A percentile compares a stretch with the other conserved stretches of the same genome.
Evolutionary conservation across 768 basidiomycete species (phyloP).

Genomic region (Mycena galopus): DNA sequence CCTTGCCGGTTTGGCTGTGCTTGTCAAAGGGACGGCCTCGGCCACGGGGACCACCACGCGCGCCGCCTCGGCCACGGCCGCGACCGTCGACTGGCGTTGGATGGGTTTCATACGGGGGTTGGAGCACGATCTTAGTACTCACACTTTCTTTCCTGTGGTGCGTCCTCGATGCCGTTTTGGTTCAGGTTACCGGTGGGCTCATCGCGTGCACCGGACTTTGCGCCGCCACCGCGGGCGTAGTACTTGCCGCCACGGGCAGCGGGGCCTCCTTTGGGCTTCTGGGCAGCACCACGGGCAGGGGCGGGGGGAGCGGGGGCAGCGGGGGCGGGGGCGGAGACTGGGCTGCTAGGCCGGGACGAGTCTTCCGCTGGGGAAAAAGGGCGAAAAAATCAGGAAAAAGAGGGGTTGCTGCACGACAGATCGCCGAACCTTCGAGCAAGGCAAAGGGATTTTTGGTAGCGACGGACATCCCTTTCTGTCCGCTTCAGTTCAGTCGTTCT

Average conservation of each 20-base stretch:
- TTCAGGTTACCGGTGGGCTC: slow-evolving; percentile 40
- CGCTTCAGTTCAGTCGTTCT: slow-evolving; percentile 41
- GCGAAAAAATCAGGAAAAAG: slow-evolving; percentile 34
- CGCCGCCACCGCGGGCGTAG: slow-evolving; percentile 75
- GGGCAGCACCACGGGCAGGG: slow-evolving; percentile 49
- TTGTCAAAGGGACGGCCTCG: slow-evolving; percentile 87
- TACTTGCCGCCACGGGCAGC: slow-evolving; percentile 78
- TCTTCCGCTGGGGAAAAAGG: slow-evolving; percentile 60
- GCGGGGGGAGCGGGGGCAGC: slow-evolving; percentile 56
- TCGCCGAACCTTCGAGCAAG: slow-evolving; percentile 74
- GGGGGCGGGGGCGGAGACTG: slow-evolving; percentile 50
- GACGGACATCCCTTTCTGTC: slow-evolving; percentile 84
- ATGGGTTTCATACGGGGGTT: slow-evolving; percentile 14
- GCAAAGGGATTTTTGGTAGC: slow-evolving; percentile 90
- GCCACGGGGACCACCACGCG: slow-evolving; percentile 66
- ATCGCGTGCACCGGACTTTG: slow-evolving; percentile 41
- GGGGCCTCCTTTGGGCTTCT: slow-evolving; percentile 68
- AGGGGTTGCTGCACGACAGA: slow-evolving; percentile 17
- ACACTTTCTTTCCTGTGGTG: slow-evolving; percentile 50
- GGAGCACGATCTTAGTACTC: slow-evolving; percentile 37
- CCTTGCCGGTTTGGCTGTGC: slow-evolving; percentile 89
- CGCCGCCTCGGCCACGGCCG: slow-evolving; percentile 64
- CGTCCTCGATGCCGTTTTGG: slow-evolving; percentile 43
- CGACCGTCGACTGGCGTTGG: slow-evolving; percentile 57
- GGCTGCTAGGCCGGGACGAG: slow-evolving; percentile 57